These are phyloP conservation scores for Sarcocystis neurona DNA, from an alignment of 169 alveolate species.

Conservation along the genomic window DNA sequence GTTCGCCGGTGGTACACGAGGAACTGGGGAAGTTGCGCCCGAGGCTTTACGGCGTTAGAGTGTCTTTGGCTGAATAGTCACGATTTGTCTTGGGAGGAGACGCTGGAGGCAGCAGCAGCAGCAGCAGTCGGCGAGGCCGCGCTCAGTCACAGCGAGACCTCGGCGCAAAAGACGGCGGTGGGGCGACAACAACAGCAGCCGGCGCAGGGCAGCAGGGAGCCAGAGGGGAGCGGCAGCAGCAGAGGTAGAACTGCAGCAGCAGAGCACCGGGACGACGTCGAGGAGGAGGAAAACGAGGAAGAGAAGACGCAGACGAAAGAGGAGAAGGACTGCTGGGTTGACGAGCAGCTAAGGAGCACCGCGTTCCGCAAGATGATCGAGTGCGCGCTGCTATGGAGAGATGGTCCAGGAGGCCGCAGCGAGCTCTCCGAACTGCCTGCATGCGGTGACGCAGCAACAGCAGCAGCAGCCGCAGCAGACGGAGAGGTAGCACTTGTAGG, in stretches of 20 bases:
- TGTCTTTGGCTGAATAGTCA: conserved; percentile 31
- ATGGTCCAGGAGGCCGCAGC: no score
- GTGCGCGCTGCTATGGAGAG: no score
- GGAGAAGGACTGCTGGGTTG: no score
- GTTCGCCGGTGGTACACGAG: not conserved
- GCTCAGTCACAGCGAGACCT: not conserved
- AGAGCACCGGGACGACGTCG: no score
- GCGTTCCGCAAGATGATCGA: no score
- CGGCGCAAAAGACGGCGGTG: not conserved
- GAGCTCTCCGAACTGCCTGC: no score
- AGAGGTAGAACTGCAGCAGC: no score
- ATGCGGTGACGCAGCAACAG: no score
- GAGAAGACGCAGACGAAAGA: no score
- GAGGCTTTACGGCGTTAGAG: conserved; percentile 38
- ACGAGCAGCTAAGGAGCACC: no score
- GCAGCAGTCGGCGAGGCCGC: not conserved
- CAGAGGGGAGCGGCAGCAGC: not conserved
- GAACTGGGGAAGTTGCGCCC: conserved; percentile 32
- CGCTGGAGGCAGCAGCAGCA: not conserved
- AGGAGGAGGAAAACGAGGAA: no score
- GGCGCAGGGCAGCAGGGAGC: not conserved
- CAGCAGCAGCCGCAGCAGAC: not conserved
- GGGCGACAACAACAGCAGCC: not conserved
- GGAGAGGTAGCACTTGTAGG: not conserved
- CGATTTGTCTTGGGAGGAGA: not conserved